phyloP scores from a whole-genome alignment of 352 stramenopile genomes.

The Phytophthora macrochlamydospora region DNA sequence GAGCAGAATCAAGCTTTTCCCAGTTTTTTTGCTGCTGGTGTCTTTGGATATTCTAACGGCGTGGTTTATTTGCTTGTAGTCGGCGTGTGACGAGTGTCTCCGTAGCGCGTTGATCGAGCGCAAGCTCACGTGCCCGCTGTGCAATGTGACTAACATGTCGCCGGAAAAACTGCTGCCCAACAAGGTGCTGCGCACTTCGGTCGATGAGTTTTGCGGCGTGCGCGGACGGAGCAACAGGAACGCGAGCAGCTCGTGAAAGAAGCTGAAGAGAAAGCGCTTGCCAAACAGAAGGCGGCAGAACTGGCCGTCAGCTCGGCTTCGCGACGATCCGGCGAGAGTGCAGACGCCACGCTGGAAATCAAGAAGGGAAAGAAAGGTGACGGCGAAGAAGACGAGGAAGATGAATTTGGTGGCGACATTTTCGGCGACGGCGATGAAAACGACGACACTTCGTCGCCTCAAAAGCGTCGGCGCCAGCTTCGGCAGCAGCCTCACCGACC shows the following conservation, averaged over 20 bases:
- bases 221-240: slow-evolving; percentile 83
- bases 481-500: slow-evolving; percentile 24
- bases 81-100: slow-evolving; percentile 84
- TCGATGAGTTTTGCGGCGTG: slow-evolving; percentile 84
- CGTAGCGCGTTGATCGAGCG: slow-evolving; percentile 76
- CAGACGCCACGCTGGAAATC: slow-evolving; percentile 84
- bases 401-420: slow-evolving; percentile 88
- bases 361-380: slow-evolving; percentile 85
- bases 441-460: slow-evolving; percentile 27
- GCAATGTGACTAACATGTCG: slow-evolving; percentile 82
- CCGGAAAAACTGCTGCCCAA: slow-evolving; percentile 85
- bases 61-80: slow-evolving; percentile 44
- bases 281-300: slow-evolving; percentile 80
- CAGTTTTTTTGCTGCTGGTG: slow-evolving; percentile 13
- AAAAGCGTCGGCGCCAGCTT: slow-evolving; percentile 18
- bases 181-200: slow-evolving; percentile 82
- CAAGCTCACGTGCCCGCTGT: slow-evolving; percentile 84
- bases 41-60: slow-evolving; percentile 12
- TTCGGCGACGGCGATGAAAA: slow-evolving; percentile 74
- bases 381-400: slow-evolving; percentile 74
- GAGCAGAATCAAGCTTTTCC: slow-evolving; percentile 30
- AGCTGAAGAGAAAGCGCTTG: slow-evolving; percentile 78
- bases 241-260: slow-evolving; percentile 86
- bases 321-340: slow-evolving; percentile 67
- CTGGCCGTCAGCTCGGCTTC: slow-evolving; percentile 50